Evolutionary conservation across 2,329 filamentous ascomycete species (phyloP), one percentile per base, ranked within the genome.

Genomic region (Penicillium expansum): DNA sequence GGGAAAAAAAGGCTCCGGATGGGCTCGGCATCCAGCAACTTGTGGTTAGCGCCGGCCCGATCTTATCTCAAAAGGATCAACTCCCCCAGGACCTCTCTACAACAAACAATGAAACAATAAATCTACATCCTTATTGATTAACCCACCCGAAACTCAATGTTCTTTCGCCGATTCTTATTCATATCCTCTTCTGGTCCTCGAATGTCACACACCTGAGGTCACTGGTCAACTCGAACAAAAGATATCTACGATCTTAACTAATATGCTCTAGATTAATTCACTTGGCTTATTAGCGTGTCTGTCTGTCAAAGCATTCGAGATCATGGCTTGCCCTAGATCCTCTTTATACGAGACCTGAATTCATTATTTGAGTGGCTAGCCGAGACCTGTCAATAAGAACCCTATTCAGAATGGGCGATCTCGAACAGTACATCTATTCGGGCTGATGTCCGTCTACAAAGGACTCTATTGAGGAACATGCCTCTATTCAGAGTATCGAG

Each of bases 1-100:
- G 56, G 69, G 68, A 70, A 70, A 72, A 71, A 71, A 68, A 62
- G 61, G 62, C 48, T 55, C 61, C 70, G 70, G 70, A 71, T 70
- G 64, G 63, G 66, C 70, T 71, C 70, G 70, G 70, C 70, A 69
- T 65, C 43, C 59, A 61, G 42, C 57, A 44, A 59, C 55, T 29
- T 57, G 48, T 55, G 52, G 45, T 45, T 57, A 51, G 51, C 50
- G 51, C 54, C 64, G 64, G 62, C 53, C 62, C 62, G 59, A 63
- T 67, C 62, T 66, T 62, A 67, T 65, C 60, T 59, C 10, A 44
- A 44, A n/a, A n/a, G n/a, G n/a, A n/a, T n/a, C n/a, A n/a, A n/a
- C n/a, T n/a, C n/a, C n/a, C n/a, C n/a, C n/a, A n/a, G n/a, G n/a
- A n/a, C n/a, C n/a, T n/a, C n/a, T 16, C 11, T 33, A 14, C 30